phyloP scores from a whole-genome alignment of 306 rosid species.

The Cucumis cinereus region DNA sequence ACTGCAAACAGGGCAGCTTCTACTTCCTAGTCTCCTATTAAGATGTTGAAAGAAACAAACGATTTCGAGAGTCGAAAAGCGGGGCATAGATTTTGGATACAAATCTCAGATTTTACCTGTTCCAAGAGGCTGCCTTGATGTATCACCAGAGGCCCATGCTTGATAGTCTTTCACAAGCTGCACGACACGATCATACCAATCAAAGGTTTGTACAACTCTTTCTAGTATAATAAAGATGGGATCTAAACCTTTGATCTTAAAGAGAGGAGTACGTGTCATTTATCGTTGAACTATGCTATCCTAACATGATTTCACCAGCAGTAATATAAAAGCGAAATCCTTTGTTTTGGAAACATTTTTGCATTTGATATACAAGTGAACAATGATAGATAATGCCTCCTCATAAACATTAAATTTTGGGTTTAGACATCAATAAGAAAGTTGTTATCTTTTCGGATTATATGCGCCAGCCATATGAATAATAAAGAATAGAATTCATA shows the following conservation, averaged over 20 bases:
- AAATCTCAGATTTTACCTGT: conserved; percentile 47
- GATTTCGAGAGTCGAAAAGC: conserved; percentile 6
- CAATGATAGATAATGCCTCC: neutral
- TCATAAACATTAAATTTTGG: no score
- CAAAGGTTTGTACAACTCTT: neutral
- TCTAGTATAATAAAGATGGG: no score
- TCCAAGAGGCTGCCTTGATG: conserved; percentile 74
- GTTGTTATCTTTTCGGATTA: neutral
- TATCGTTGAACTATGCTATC: neutral
- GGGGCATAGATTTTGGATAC: conserved; percentile 2
- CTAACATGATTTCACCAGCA: neutral
- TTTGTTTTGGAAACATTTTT: neutral
- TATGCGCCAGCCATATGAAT: neutral
- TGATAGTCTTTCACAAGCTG: conserved; percentile 92
- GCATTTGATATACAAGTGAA: neutral
- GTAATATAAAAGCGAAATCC: neutral
- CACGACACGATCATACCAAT: conserved; percentile 6
- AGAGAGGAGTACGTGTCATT: no score
- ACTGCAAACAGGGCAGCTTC: neutral
- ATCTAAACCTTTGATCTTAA: no score
- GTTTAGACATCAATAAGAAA: neutral
- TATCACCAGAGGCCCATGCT: conserved; percentile 83
- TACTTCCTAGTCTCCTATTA: no score
- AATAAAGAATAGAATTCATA: neutral
- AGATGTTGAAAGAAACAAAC: neutral